Evolutionary conservation across 1,139 yeast species (phyloP), one percentile per base, ranked within the genome.

Genomic region (Meyerozyma sp.): DNA sequence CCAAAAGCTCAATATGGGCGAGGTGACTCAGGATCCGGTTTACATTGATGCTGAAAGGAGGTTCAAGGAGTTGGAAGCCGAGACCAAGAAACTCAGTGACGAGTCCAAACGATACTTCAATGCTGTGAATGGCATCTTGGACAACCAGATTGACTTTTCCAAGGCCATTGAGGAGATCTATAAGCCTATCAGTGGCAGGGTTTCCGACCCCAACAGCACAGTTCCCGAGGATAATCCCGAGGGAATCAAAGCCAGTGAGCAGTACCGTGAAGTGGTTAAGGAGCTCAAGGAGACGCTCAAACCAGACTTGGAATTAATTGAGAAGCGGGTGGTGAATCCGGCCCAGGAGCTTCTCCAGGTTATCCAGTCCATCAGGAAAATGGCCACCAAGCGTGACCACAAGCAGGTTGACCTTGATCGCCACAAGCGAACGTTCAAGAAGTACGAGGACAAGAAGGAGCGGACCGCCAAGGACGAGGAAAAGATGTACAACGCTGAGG

Each of bases 11-110:
- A 82, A 86, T 63, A 85, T 84, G 91, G 97, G 96, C 35, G 86
- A 84, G 42, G 74, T 78, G 44, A 88, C 96, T 42, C 76, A 72
- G 43, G 99, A 93, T 61, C 80, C 96, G 0, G 96, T 93, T 18
- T 93, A 90, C 62, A 77, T 77, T 41, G 99, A 93, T 66, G 98
- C 98, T 8, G 98, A 93, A 65, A 78, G 97, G 62, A 79, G 98
- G 57, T 93, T 94, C 73, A 87, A 86, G 61, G 97, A 91, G 61
- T 72, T 93, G 57, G 98, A 93, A 63, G 63, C 68, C 18, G 96
- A 91, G 64, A 90, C 98, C 40, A 87, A 89, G 67, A 86, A 89
- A 60, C 73, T 93, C 49, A 87, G 93, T 54, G 90, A 85, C 43
- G 98, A 93, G 66, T 84, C 96, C 39, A 87, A 84, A 57, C 79